These are phyloP conservation scores for Cutaneotrichosporon dermatis DNA, from an alignment of 1,284 basidiomycete genomes.

Conservation along the genomic window DNA sequence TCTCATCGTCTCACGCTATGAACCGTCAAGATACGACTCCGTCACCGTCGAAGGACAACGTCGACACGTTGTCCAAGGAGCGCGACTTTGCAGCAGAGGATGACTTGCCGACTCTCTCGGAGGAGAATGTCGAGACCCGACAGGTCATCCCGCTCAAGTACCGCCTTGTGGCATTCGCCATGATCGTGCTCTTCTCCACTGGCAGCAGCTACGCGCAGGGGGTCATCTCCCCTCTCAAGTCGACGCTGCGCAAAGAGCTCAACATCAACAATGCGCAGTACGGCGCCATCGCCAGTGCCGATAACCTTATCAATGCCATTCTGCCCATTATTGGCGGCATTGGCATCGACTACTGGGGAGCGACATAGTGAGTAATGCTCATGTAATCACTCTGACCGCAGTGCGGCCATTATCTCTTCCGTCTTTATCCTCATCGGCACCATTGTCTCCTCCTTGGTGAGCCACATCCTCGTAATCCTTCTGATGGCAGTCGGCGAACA, in stretches of 20 bases:
- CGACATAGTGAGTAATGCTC: slow-evolving; percentile 15
- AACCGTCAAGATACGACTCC: no score
- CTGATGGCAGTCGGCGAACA: slow-evolving; percentile 26
- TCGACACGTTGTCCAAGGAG: no score
- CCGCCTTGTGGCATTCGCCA: slow-evolving; percentile 23
- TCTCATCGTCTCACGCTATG: no score
- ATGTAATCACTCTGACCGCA: no score
- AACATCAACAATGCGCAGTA: slow-evolving; percentile 47
- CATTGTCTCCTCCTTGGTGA: slow-evolving; percentile 11
- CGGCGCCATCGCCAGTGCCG: slow-evolving; percentile 44
- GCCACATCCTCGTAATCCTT: slow-evolving; percentile 22
- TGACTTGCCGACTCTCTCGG: no score
- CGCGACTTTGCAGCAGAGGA: no score
- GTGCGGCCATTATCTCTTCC: slow-evolving; percentile 6
- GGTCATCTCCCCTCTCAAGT: slow-evolving; percentile 43
- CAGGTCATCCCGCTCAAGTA: slow-evolving; percentile 3
- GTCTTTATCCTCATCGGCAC: neutral
- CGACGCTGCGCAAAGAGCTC: slow-evolving; percentile 38
- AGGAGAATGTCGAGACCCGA: no score
- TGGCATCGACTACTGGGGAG: slow-evolving; percentile 49
- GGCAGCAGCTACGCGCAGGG: slow-evolving; percentile 31
- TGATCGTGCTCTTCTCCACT: slow-evolving; percentile 37
- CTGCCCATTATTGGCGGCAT: slow-evolving; percentile 50
- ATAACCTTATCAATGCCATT: slow-evolving; percentile 47
- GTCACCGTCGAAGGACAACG: no score